phyloP scores from a whole-genome alignment of 2,329 filamentous ascomycete species.

The Colletotrichum orchidophilum region DNA sequence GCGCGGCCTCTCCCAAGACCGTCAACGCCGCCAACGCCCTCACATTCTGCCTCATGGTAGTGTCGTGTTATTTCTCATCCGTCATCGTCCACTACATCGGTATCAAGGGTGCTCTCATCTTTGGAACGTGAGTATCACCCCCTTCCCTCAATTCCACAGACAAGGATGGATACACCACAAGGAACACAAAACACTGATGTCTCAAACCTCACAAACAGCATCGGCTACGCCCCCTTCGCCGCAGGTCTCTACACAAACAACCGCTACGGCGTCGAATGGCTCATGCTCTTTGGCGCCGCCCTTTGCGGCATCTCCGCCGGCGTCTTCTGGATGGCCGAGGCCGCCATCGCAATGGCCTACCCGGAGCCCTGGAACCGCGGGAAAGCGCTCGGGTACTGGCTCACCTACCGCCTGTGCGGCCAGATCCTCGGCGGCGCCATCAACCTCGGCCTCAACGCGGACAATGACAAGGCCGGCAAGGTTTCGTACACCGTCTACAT shows the following conservation, averaged over 20 bases:
- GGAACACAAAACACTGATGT: background rate
- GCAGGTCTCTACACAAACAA: slow-evolving; percentile 79
- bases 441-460: slow-evolving; percentile 72
- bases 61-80: slow-evolving; percentile 74
- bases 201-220: slow-evolving; percentile 39
- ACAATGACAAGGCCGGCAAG: slow-evolving; percentile 66
- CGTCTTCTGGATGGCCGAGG: slow-evolving; percentile 80
- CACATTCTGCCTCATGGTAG: slow-evolving; percentile 77
- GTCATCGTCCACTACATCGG: slow-evolving; percentile 73
- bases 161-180: background rate
- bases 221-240: slow-evolving; percentile 77
- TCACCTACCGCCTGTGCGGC: slow-evolving; percentile 66
- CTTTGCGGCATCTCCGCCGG: slow-evolving; percentile 76
- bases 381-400: slow-evolving; percentile 74
- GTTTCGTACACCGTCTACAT: slow-evolving; percentile 76
- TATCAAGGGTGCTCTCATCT: slow-evolving; percentile 75
- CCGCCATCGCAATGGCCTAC: slow-evolving; percentile 77
- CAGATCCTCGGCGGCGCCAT: slow-evolving; percentile 79
- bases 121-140: slow-evolving; percentile 65
- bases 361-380: slow-evolving; percentile 76
- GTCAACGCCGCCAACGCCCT: slow-evolving; percentile 77
- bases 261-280: slow-evolving; percentile 74
- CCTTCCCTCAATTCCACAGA: background rate
- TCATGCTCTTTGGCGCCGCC: slow-evolving; percentile 73
- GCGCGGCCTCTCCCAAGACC: slow-evolving; percentile 69